Percentiles rank a stretch among this genome's conserved stretches.
Conservation (phyloP, 2,329 filamentous ascomycete species). For the Knoxdaviesia capensis region DNA sequence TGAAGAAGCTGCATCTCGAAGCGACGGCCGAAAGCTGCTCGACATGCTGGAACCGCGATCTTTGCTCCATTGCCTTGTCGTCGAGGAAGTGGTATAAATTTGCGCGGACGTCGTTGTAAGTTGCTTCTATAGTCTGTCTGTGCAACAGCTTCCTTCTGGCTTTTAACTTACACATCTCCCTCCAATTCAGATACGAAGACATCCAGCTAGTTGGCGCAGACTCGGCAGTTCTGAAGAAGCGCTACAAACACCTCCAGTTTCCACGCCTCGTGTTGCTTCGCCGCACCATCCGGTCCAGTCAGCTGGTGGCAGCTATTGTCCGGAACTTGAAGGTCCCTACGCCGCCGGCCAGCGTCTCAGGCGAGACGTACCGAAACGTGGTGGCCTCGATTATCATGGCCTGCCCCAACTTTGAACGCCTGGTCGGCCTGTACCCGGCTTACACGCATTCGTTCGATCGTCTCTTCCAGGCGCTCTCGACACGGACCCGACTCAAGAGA, state of each 20-base stretch:
- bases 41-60: slow-evolving; percentile 45
- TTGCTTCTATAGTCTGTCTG: slow-evolving; percentile 1
- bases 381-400: slow-evolving; percentile 42
- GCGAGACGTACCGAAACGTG: slow-evolving; percentile 33
- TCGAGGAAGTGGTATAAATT: slow-evolving; percentile 31
- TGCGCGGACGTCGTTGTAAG: slow-evolving; percentile 30
- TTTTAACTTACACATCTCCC: neutral
- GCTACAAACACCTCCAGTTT: slow-evolving; percentile 30
- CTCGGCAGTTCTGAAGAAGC: slow-evolving; percentile 32
- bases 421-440: slow-evolving; percentile 30
- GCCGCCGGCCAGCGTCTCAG: slow-evolving; percentile 16
- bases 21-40: slow-evolving; percentile 31
- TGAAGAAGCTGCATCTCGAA: slow-evolving; percentile 30
- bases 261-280: slow-evolving; percentile 34
- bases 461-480: slow-evolving; percentile 38
- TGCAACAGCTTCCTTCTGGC: neutral
- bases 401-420: slow-evolving; percentile 41
- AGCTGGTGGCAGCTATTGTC: slow-evolving; percentile 32
- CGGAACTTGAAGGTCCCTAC: slow-evolving; percentile 36
- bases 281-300: slow-evolving; percentile 32
- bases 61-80: slow-evolving; percentile 27
- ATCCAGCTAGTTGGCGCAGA: slow-evolving; percentile 40
- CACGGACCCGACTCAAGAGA: slow-evolving; percentile 31
- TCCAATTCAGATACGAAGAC: slow-evolving; percentile 27
- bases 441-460: slow-evolving; percentile 37